Evolutionary conservation across 495 filamentous ascomycete genomes (phyloP).

Genomic region (Penicillium soppii): DNA sequence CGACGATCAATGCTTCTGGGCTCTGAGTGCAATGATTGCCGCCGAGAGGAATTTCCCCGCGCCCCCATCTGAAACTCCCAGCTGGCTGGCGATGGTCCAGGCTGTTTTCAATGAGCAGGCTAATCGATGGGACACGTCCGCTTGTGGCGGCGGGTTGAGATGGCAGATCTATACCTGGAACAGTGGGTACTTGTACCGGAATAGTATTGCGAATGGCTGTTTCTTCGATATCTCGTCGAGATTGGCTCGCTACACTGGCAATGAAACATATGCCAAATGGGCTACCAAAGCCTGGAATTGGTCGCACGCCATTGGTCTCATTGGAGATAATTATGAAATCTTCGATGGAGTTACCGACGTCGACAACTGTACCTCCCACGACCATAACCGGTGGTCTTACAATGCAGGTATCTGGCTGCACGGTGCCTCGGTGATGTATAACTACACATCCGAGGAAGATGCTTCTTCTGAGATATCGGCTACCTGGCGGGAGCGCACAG

Average conservation of each 20-base stretch:
- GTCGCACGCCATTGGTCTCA: constrained; percentile 55
- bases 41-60: constrained; percentile 69
- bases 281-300: constrained; percentile 70
- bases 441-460: constrained; percentile 29
- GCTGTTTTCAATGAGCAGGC: constrained; percentile 72
- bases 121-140: constrained; percentile 62
- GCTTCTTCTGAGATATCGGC: constrained; percentile 30
- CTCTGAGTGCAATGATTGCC: constrained; percentile 69
- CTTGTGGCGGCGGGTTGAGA: constrained; percentile 65
- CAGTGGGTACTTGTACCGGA: constrained; percentile 74
- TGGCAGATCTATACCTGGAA: constrained; percentile 83
- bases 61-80: constrained; percentile 49
- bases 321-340: constrained; percentile 55
- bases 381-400: constrained; percentile 14
- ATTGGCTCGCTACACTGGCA: constrained; percentile 69
- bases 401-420: constrained; percentile 14
- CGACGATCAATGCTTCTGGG: constrained; percentile 85
- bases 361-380: constrained; percentile 27
- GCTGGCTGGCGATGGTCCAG: constrained; percentile 73
- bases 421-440: constrained; percentile 21
- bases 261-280: constrained; percentile 70
- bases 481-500: constrained; percentile 50
- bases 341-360: constrained; percentile 59
- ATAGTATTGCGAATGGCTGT: constrained; percentile 71
- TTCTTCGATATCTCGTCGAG: constrained; percentile 76